Evolutionary conservation across 192 early-diverging fungal species (phyloP), one percentile per base, ranked within the genome.

Genomic region (Phycomyces nitens): DNA sequence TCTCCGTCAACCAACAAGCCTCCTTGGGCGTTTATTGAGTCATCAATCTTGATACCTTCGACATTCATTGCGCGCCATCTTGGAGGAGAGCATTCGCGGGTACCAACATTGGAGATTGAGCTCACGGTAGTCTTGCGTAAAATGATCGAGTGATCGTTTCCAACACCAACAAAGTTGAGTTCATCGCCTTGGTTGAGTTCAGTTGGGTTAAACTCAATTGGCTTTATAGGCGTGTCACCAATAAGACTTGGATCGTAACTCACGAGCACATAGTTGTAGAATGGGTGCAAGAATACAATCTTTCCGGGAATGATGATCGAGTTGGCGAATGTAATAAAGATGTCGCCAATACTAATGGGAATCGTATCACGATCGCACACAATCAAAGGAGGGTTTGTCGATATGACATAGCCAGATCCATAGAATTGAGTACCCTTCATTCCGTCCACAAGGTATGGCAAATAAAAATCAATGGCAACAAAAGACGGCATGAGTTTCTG

Each of bases 251-350:
- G 80, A 53, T 98, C 88, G 66, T 93, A 98, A 34, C 84, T 83
- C 11, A 98, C 34, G 38, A 98, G 80, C 1, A 88, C 86, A 79
- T 90, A 90, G 79, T 94, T 96, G 66, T 94, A 89, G 1, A 87
- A 86, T 1, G 94, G 96, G 58, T 98, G 96, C 43, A 92, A 53
- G 62, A 91, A 93, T 6, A 88, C 64, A 44, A 95, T 74, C 61
- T 84, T 86, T 18, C 84, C 96, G 0, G 93, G 94, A 61, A 98
- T 88, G 44, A 91, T 87, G n/a, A 94, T 85, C 29, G 87, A 87
- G 65, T 94, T 90, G 44, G 88, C 93, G 71, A 98, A 87, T 0
- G 90, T 92, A 38, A 98, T 76, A 42, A 81, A 80, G 26, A 95
- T 79, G 56, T 94, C 91, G 27, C 93, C 90, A 52, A 93, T 72